Evolutionary conservation across 1,284 basidiomycete species (phyloP).

Genomic region (Sphaerobolus stellatus): DNA sequence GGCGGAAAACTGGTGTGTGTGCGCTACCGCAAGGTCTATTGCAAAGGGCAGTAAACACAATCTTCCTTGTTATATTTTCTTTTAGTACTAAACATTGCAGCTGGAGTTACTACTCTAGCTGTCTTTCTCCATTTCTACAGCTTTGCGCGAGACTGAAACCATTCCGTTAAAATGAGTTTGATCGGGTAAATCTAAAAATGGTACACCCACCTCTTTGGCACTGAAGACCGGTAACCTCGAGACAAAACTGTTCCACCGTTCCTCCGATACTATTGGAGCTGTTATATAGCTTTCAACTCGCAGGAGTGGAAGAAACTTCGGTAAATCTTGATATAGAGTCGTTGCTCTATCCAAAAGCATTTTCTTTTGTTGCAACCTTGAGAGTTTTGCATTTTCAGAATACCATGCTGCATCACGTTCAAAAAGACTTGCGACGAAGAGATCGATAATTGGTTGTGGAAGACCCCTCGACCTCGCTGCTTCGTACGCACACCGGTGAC

Average conservation of each 20-base stretch:
- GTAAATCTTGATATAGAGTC: background rate
- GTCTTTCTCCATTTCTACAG: no score
- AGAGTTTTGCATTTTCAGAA: slow-evolving; percentile 44
- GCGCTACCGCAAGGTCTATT: no score
- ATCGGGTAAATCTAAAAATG: no score
- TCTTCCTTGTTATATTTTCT: no score
- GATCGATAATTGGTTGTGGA: slow-evolving; percentile 46
- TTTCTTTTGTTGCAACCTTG: slow-evolving; percentile 43
- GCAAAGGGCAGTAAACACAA: no score
- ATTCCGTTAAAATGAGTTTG: no score
- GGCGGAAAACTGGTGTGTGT: no score
- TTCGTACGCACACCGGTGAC: slow-evolving; percentile 41
- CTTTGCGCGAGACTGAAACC: no score
- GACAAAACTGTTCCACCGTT: background rate
- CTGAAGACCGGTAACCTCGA: background rate
- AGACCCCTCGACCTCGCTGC: slow-evolving; percentile 37
- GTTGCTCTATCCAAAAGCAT: slow-evolving; percentile 9
- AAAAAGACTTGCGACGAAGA: slow-evolving; percentile 51
- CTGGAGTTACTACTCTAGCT: no score
- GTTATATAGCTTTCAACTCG: background rate
- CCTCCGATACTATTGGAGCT: background rate
- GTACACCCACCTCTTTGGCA: no score
- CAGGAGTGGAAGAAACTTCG: background rate
- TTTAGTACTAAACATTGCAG: no score
- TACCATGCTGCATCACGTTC: slow-evolving; percentile 55